Conservation (phyloP, 129 eudicot genomes). For the Apium graveolens region DNA sequence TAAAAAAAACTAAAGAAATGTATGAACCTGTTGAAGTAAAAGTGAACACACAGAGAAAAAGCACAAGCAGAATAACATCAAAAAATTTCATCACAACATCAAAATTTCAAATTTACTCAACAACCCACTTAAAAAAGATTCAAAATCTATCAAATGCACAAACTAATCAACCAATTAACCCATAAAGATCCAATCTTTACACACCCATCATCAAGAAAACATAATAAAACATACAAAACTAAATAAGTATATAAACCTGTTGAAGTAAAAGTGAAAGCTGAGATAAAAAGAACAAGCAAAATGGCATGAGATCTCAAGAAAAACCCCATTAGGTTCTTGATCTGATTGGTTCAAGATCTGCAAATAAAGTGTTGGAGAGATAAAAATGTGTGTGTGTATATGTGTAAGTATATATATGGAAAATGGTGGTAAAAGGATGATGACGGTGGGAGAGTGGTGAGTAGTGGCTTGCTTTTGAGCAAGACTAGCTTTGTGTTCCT, state of each 20-base stretch:
- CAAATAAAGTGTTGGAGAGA: not conserved
- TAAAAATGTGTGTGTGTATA: not conserved
- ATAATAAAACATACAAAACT: too few relatives aligned
- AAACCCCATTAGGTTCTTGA: conserved; percentile 39
- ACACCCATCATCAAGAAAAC: too few relatives aligned
- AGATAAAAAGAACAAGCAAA: too few relatives aligned
- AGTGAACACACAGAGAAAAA: conserved; percentile 50
- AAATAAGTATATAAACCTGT: too few relatives aligned
- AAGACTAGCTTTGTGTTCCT: conserved; percentile 13
- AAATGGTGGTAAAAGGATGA: not conserved
- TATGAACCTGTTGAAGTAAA: conserved; percentile 63
- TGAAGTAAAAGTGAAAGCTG: too few relatives aligned
- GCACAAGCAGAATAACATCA: conserved; percentile 20
- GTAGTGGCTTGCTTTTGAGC: conserved; percentile 7
- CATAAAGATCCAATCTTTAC: too few relatives aligned
- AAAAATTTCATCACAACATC: too few relatives aligned
- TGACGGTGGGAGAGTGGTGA: not conserved
- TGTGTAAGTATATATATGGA: conserved; percentile 10
- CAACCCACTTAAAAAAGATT: too few relatives aligned
- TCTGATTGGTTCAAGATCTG: conserved; percentile 26
- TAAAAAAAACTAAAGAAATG: not conserved
- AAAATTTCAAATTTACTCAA: too few relatives aligned
- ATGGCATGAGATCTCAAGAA: conserved; percentile 28
- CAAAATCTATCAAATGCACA: too few relatives aligned
- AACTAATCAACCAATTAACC: too few relatives aligned